Evolutionary conservation across 805 yeast species (phyloP).

Genomic region (Candida morakotiae): DNA sequence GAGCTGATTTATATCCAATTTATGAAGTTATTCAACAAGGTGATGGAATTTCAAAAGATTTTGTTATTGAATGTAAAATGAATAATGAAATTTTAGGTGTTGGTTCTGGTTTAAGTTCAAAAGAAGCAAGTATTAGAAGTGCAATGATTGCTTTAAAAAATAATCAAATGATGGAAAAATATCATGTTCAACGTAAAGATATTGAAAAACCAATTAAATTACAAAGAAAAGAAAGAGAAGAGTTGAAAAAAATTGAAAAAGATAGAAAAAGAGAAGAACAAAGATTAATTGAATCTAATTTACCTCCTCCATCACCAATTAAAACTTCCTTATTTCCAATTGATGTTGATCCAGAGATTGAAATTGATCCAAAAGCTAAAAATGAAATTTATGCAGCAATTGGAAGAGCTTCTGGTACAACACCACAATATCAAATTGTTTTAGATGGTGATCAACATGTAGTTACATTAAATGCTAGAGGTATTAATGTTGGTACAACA

Average conservation of each 20-base stretch:
- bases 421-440: conserved; percentile 30
- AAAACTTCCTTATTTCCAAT: conserved; percentile 22
- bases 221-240: conserved; percentile 5
- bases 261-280: conserved; percentile 3
- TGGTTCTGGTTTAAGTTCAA: conserved; percentile 66
- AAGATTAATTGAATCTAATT: neutral
- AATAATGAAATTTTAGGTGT: conserved; percentile 63
- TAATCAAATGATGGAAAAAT: conserved; percentile 57
- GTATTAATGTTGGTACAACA: conserved; percentile 26
- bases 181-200: conserved; percentile 33
- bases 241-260: conserved; percentile 2
- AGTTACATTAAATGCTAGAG: conserved; percentile 28
- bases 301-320: conserved; percentile 9
- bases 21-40: conserved; percentile 49
- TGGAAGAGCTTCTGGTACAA: conserved; percentile 29
- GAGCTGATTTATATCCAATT: conserved; percentile 59
- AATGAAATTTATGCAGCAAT: conserved; percentile 37
- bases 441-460: conserved; percentile 19
- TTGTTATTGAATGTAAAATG: conserved; percentile 62
- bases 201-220: conserved; percentile 7
- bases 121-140: conserved; percentile 79
- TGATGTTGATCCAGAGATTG: conserved; percentile 18
- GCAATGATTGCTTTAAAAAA: conserved; percentile 76
- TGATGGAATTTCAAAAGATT: conserved; percentile 47
- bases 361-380: conserved; percentile 31